These are phyloP conservation scores for Cornus kousa DNA, from an alignment of 148 eudicot genomes.

Conservation along the genomic window DNA sequence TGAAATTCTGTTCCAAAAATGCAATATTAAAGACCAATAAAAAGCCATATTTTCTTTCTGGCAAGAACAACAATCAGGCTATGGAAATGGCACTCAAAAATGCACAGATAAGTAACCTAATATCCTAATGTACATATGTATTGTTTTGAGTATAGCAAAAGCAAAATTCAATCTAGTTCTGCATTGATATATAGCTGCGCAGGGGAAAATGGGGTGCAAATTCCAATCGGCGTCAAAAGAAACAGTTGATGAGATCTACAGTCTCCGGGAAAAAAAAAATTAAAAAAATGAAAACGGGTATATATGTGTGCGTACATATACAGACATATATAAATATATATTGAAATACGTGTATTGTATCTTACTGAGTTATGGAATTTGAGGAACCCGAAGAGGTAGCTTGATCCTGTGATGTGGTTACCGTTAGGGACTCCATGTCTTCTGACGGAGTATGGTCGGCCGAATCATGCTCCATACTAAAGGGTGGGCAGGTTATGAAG, in stretches of 20 bases:
- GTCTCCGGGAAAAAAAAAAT: neutral
- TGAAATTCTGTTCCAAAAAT: no score
- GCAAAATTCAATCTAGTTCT: neutral
- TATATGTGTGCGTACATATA: neutral
- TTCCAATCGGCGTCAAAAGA: constrained; percentile 8
- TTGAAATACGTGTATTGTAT: no score
- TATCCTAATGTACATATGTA: no score
- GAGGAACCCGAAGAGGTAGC: neutral
- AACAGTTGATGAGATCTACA: neutral
- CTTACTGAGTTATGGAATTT: constrained; percentile 11
- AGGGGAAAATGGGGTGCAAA: neutral
- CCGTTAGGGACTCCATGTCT: neutral
- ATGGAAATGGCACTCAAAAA: no score
- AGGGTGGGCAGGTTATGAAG: no score
- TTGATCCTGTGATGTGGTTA: constrained; percentile 5
- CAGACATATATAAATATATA: neutral
- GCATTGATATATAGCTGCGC: neutral
- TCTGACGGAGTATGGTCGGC: neutral
- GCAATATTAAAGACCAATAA: no score
- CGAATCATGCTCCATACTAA: neutral
- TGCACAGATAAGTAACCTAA: no score
- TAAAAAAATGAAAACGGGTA: no score
- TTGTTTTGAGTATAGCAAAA: neutral
- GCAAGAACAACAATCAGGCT: no score
- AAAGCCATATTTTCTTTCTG: no score